Percentiles rank a stretch among this genome's conserved stretches.
These are phyloP conservation scores for Chlorella sorokiniana DNA, from an alignment of 139 green algal species.

Conservation along the genomic window DNA sequence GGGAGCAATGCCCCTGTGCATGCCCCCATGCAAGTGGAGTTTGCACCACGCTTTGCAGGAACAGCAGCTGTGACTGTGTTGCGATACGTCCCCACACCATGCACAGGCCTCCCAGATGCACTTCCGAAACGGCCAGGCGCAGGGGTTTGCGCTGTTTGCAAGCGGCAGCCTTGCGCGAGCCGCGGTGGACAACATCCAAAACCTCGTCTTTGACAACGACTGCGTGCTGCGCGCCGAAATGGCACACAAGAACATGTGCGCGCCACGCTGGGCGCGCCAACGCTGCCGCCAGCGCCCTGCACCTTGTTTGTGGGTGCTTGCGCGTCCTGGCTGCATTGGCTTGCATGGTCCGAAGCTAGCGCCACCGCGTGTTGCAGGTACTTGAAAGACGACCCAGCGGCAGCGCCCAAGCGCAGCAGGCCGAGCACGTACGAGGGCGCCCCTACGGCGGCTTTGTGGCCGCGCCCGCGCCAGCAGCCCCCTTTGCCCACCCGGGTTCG, in stretches of 20 bases:
- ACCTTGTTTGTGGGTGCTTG: background rate
- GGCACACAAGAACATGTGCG: slow-evolving; percentile 85
- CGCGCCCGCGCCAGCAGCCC: background rate
- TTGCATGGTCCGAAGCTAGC: no score
- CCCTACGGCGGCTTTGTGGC: background rate
- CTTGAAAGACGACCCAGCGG: slow-evolving; percentile 63
- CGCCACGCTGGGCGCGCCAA: background rate
- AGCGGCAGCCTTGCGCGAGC: slow-evolving; percentile 51
- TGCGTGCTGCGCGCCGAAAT: slow-evolving; percentile 81
- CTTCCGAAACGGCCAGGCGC: slow-evolving; percentile 71
- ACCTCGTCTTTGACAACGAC: slow-evolving; percentile 73
- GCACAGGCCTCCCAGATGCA: slow-evolving; percentile 78
- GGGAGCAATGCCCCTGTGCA: background rate
- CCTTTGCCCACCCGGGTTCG: background rate
- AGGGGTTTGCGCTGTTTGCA: slow-evolving; percentile 88
- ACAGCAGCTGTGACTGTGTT: no score
- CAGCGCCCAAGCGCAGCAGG: slow-evolving; percentile 49
- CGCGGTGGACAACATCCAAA: slow-evolving; percentile 63
- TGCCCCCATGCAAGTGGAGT: background rate
- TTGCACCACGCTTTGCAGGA: no score
- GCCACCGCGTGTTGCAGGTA: slow-evolving; percentile 60
- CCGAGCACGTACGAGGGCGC: background rate
- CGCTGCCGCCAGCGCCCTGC: background rate
- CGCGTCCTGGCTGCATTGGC: background rate
- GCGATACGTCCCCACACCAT: background rate